Evolutionary conservation across 306 rosid species (phyloP).

Genomic region (apple (Malus domestica)): DNA sequence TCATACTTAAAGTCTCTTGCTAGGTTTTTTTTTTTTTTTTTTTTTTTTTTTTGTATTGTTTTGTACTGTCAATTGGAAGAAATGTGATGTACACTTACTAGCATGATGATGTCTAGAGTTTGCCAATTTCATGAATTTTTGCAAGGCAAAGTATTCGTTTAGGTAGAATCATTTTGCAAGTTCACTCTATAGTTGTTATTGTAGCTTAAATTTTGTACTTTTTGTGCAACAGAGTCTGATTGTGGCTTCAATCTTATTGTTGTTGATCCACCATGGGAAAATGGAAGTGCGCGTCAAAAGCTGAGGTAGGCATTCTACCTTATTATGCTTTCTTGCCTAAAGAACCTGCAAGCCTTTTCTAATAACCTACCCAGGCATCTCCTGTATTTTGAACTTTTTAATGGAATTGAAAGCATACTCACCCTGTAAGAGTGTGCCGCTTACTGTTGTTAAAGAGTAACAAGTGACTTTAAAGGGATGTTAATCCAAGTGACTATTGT

Average conservation of each 20-base stretch:
- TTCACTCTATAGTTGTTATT: not conserved
- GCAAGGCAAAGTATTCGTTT: not conserved
- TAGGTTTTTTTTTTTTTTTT: not conserved
- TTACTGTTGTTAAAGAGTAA: not conserved
- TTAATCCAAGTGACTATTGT: not conserved
- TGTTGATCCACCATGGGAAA: slow-evolving; percentile 96
- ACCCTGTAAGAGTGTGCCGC: not conserved
- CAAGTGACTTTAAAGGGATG: not conserved
- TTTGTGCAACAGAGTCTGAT: slow-evolving; percentile 40
- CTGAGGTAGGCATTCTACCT: slow-evolving; percentile 31
- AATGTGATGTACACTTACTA: not conserved
- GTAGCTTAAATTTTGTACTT: not conserved
- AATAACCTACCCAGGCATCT: not conserved
- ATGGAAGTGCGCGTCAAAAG: slow-evolving; percentile 86
- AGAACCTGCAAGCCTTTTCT: not conserved
- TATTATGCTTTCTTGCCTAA: not conserved
- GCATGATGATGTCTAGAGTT: too few species aligned
- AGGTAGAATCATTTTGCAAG: not conserved
- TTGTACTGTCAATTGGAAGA: not conserved
- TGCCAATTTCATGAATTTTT: not conserved
- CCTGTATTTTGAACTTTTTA: not conserved
- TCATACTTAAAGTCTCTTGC: not conserved
- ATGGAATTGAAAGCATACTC: not conserved
- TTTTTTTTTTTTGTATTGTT: not conserved
- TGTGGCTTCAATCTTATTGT: slow-evolving; percentile 73